Evolutionary conservation across 345 rosid genomes (phyloP), one percentile per base, ranked within the genome.

Genomic region (Gossypium thurberi): DNA sequence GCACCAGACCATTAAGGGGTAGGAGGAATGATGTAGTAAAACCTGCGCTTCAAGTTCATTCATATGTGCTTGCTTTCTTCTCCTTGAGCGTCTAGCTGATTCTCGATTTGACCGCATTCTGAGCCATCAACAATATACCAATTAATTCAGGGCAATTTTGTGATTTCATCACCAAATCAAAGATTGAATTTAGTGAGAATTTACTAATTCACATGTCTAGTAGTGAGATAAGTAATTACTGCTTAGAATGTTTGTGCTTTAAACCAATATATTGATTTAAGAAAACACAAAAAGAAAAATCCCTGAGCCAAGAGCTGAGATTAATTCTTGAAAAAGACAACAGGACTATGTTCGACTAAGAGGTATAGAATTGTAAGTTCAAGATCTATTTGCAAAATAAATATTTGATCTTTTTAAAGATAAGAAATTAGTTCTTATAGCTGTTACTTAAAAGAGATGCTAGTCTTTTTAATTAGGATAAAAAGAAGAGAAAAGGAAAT

Each of bases 71-170:
- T 91, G 98, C 72, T 92, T 95, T 82, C 97, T 88, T 83, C 90
- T 86, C 83, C 99, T 85, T 61, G 98, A 96, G 21, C 99, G 97
- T 74, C 98, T 90, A 51, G 99, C 99, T 57, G 99, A 96, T 85
- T 96, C 99, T 77, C 98, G 89, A 86, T 96, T 96, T 55, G 99
- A 96, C 79, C 75, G 81, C 98, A 91, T 93, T 88, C 99, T 95
- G 82, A 23, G 18, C 13, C 76, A 82, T 64, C 73, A 71, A 56
- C 75, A 78, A 67, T 37, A 23, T 56, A 69, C 69, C 64, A 77
- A 64, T 71, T 28, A 7, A 65, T 58, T n/a, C 40, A 73, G 21
- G 9, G 23, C 13, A 15, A 26, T 51, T 43, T 63, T 23, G 40
- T 71, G 25, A 37, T 44, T 48, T 28, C 66, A 65, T 33, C 10